Evolutionary conservation across 2,329 filamentous ascomycete genomes (phyloP).

Genomic region (Curvularia hawaiiensis): DNA sequence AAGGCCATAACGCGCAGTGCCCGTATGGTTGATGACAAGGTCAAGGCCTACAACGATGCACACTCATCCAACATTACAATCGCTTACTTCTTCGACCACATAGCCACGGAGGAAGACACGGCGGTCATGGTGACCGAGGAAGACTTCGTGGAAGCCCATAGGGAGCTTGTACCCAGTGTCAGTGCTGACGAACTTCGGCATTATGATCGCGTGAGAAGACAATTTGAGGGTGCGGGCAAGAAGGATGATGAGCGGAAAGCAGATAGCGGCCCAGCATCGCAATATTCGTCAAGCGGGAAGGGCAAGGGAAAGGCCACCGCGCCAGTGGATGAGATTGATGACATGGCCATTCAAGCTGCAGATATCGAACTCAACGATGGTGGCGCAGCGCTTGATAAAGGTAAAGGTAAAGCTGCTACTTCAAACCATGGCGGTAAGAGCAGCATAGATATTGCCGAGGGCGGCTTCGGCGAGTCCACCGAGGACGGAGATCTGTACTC

Average conservation of each 20-base stretch:
- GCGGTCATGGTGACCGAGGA: conserved; percentile 86
- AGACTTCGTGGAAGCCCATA: conserved; percentile 82
- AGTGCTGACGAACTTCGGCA: conserved; percentile 90
- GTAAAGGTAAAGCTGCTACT: conserved; percentile 45
- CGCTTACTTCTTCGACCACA: conserved; percentile 95
- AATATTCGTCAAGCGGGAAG: conserved; percentile 14
- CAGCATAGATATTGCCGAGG: conserved; percentile 43
- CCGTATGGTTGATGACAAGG: conserved; percentile 79
- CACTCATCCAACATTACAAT: conserved; percentile 67
- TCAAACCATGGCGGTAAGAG: conserved; percentile 39
- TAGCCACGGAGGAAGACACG: conserved; percentile 80
- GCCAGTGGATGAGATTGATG: conserved; percentile 40
- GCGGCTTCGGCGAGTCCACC: conserved; percentile 48
- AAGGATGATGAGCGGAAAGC: conserved; percentile 52
- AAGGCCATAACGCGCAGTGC: conserved; percentile 96
- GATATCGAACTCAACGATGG: conserved; percentile 35
- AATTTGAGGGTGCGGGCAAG: conserved; percentile 73
- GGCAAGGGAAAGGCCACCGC: conserved; percentile 39
- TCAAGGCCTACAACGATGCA: conserved; percentile 68
- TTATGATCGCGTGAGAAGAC: conserved; percentile 81
- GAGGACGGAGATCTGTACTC: conserved; percentile 52
- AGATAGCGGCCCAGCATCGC: conserved; percentile 1
- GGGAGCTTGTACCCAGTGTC: conserved; percentile 90
- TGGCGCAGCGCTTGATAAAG: conserved; percentile 22
- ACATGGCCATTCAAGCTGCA: conserved; percentile 50